These are phyloP conservation scores for Phytopythium helicoides DNA, from an alignment of 352 stramenopile genomes.

Conservation along the genomic window DNA sequence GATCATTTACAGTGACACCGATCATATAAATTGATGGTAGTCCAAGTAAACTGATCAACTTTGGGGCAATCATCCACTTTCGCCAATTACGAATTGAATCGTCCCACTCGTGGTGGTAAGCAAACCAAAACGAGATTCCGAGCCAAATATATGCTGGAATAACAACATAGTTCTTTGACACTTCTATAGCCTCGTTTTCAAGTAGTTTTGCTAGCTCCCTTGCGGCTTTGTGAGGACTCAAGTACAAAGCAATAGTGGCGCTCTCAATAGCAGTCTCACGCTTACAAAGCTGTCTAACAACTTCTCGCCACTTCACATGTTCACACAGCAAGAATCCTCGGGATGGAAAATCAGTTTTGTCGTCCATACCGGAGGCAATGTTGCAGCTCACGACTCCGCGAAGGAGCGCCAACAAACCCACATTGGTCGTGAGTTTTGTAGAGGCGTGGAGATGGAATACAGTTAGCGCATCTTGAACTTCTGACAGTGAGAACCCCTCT, in stretches of 20 bases:
- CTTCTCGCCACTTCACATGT: too few species aligned
- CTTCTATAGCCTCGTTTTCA: neutral
- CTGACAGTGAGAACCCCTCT: conserved; percentile 8
- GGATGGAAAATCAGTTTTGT: too few species aligned
- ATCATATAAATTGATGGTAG: conserved; percentile 7
- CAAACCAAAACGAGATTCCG: conserved; percentile 15
- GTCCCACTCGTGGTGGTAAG: neutral
- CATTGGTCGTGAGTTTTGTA: neutral
- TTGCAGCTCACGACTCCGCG: neutral
- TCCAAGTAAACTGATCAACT: neutral
- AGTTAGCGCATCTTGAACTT: conserved; percentile 21
- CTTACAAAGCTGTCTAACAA: too few species aligned
- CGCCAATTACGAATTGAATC: conserved; percentile 2
- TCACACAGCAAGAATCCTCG: too few species aligned
- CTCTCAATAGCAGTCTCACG: too few species aligned
- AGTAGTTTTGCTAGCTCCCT: neutral
- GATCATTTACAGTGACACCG: neutral
- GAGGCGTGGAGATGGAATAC: conserved; percentile 11
- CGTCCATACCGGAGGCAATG: too few species aligned
- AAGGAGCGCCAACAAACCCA: neutral
- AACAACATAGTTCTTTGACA: conserved; percentile 4
- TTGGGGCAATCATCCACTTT: conserved; percentile 6
- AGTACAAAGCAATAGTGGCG: too few species aligned
- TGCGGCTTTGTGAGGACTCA: too few species aligned
- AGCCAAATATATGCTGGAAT: conserved; percentile 17